These are phyloP conservation scores for Lathyrus sativus DNA, from an alignment of 306 rosid species.

Conservation along the genomic window DNA sequence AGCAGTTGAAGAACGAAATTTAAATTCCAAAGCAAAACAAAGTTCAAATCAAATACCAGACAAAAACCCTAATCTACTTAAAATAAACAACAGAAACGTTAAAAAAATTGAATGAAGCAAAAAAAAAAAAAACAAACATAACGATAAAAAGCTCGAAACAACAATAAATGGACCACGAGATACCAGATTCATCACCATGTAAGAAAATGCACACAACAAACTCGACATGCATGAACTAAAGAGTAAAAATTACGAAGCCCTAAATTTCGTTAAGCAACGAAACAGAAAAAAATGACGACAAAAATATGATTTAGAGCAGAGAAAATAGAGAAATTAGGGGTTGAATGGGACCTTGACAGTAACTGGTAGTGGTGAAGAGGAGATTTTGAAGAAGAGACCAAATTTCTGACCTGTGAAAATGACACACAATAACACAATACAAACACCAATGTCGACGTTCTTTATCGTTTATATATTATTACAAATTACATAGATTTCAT, in stretches of 20 bases:
- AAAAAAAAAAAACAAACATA: not conserved
- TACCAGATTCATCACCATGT: not conserved
- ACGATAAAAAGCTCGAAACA: not conserved
- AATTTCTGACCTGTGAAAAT: conserved; percentile 12
- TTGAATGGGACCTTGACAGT: conserved; percentile 29
- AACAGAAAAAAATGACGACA: not conserved
- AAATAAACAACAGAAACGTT: not conserved
- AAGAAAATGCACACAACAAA: conserved; percentile 20
- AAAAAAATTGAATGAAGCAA: not conserved
- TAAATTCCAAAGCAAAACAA: conserved; percentile 20
- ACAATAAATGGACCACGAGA: not conserved
- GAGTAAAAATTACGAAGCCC: conserved; percentile 12
- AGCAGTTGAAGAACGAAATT: conserved; percentile 2
- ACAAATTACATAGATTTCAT: not conserved
- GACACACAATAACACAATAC: not conserved
- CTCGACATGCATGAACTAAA: conserved; percentile 4
- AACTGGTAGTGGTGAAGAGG: conserved; percentile 1
- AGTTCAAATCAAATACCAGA: conserved; percentile 29
- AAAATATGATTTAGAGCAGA: not conserved
- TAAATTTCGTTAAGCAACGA: conserved; percentile 9
- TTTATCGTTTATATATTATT: not conserved
- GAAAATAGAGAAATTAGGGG: not conserved
- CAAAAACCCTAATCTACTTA: conserved; percentile 26
- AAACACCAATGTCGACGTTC: not conserved
- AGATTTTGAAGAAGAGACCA: conserved; percentile 1